Evolutionary conservation across 129 eudicot genomes (phyloP).

Genomic region (Oenanthe sinensis): DNA sequence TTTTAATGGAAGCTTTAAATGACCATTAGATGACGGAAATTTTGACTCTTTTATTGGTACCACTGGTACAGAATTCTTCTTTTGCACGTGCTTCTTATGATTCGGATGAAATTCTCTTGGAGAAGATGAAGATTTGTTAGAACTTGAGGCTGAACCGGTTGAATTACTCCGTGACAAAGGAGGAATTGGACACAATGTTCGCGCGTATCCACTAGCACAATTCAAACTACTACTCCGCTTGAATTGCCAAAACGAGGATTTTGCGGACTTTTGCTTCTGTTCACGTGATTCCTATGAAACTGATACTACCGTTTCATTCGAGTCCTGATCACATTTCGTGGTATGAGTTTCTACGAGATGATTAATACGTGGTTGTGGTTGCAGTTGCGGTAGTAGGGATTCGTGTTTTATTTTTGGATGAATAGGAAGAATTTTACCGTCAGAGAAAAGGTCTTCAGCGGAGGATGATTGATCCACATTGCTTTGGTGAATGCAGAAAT

Average conservation of each 20-base stretch:
- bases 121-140: constrained; percentile 43
- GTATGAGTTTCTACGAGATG: not conserved
- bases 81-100: constrained; percentile 24
- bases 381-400: not conserved
- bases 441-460: constrained; percentile 79
- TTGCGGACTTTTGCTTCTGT: constrained; percentile 23
- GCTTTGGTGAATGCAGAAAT: constrained; percentile 46
- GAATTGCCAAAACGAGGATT: constrained; percentile 72
- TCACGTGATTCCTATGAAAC: not conserved
- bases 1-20: constrained; percentile 74
- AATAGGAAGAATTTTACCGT: constrained; percentile 63
- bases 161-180: constrained; percentile 73
- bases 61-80: not conserved
- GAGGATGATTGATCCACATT: constrained; percentile 42
- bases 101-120: constrained; percentile 22
- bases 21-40: not conserved
- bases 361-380: not conserved
- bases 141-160: constrained; percentile 56
- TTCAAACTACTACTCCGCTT: constrained; percentile 66
- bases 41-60: not conserved
- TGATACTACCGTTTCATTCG: not conserved
- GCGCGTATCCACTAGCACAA: constrained; percentile 58
- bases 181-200: constrained; percentile 69
- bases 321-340: not conserved
- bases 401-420: not conserved